Conservation (phyloP, 129 eudicot species). For the Tagetes erecta region DNA sequence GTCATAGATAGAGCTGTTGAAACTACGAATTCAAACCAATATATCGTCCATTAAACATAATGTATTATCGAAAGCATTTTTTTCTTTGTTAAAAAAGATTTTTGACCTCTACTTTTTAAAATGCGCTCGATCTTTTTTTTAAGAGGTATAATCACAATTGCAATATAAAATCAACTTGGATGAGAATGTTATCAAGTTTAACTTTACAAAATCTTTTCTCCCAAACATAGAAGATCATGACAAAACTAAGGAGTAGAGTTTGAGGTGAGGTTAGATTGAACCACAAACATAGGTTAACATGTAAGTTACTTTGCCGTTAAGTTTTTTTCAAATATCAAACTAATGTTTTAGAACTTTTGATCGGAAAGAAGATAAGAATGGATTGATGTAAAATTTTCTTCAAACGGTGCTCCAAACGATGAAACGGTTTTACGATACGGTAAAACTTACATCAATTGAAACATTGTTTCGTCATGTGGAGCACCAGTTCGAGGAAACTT, state of each 20-base stretch:
- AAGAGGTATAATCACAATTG: neutral
- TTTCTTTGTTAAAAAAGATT: neutral
- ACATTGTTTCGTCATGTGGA: too few species aligned
- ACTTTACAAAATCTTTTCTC: neutral
- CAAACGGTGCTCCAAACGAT: too few species aligned
- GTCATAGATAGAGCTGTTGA: neutral
- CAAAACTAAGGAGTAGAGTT: neutral
- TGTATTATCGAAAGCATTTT: neutral
- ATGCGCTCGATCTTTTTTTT: neutral
- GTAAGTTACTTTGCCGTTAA: neutral
- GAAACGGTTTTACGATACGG: too few species aligned
- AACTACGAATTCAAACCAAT: neutral
- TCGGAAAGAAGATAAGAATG: too few species aligned
- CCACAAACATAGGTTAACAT: neutral
- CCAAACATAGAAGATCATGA: neutral
- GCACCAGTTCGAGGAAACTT: too few species aligned
- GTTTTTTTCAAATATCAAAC: too few species aligned
- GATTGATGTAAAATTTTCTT: too few species aligned
- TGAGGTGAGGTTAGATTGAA: neutral
- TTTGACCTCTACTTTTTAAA: neutral
- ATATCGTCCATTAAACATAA: neutral
- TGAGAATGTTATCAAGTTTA: neutral
- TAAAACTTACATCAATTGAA: too few species aligned
- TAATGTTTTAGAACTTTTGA: too few species aligned
- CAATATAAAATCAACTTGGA: neutral